These are phyloP conservation scores for Chenopodium formosanum DNA, from an alignment of 148 eudicot species.

Conservation along the genomic window DNA sequence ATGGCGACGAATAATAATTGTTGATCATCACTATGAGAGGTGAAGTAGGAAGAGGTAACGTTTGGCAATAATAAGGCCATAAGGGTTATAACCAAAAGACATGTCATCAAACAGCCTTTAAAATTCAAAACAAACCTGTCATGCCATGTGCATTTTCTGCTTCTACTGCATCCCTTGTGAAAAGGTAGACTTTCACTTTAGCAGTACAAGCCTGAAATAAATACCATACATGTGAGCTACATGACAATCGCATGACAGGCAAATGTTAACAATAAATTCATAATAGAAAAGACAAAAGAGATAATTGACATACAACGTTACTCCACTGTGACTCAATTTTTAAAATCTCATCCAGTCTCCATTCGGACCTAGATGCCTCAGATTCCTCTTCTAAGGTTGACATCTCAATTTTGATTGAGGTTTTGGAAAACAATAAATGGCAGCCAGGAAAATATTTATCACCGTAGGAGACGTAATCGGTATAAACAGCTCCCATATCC, in stretches of 20 bases:
- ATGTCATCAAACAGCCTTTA: not conserved
- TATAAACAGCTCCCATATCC: conserved; percentile 25
- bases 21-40: too few species aligned
- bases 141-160: conserved; percentile 27
- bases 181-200: conserved; percentile 39
- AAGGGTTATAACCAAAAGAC: not conserved
- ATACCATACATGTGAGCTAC: conserved; percentile 12
- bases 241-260: conserved; percentile 3
- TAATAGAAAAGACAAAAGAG: conserved; percentile 4
- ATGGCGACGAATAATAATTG: too few species aligned
- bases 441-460: conserved; percentile 49
- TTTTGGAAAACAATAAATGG: conserved; percentile 40
- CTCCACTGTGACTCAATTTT: conserved; percentile 46
- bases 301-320: conserved; percentile 35
- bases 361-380: conserved; percentile 31
- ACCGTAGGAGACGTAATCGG: conserved; percentile 50
- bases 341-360: conserved; percentile 55
- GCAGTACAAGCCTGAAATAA: conserved; percentile 43
- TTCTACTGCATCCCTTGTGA: conserved; percentile 33
- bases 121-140: conserved; percentile 39
- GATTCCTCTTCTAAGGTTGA: conserved; percentile 34
- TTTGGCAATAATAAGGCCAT: not conserved
- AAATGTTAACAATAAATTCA: not conserved
- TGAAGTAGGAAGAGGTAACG: too few species aligned
- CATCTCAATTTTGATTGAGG: conserved; percentile 37